Conservation (phyloP, 2,329 filamentous ascomycete species). For the Neoascochyta sp. region DNA sequence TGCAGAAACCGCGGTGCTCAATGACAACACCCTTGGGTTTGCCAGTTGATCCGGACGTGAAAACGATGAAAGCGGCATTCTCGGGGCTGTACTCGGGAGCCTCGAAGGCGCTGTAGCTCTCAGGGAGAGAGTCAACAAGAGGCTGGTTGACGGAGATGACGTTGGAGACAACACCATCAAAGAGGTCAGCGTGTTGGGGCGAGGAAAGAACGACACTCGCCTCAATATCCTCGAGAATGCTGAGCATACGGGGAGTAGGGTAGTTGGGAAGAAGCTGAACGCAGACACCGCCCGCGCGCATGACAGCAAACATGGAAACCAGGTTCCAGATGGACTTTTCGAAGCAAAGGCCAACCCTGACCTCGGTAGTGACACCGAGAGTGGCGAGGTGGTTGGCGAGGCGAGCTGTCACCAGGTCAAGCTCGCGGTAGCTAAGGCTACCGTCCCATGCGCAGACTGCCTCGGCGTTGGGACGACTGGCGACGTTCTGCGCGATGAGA, state of each 20-base stretch:
- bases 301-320: conserved; percentile 27
- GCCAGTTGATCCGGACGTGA: conserved; percentile 44
- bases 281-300: conserved; percentile 19
- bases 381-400: conserved; percentile 13
- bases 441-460: conserved; percentile 23
- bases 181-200: no score
- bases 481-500: conserved; percentile 8
- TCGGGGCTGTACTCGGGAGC: conserved; percentile 17
- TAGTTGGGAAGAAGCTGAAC: not conserved
- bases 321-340: conserved; percentile 29
- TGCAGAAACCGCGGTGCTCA: conserved; percentile 55
- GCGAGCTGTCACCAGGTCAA: conserved; percentile 6
- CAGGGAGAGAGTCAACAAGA: conserved; percentile 4
- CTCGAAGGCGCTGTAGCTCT: conserved; percentile 25
- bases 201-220: not conserved
- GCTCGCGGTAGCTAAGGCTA: conserved; percentile 16
- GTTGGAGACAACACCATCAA: conserved; percentile 35
- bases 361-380: conserved; percentile 14
- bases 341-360: conserved; percentile 22
- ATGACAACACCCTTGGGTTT: conserved; percentile 58
- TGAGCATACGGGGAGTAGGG: not conserved
- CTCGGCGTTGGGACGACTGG: conserved; percentile 1
- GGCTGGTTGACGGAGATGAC: conserved; percentile 17
- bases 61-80: conserved; percentile 57
- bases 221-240: not conserved